Base-by-base conservation (phyloP, 768 basidiomycete species). In the Tulasnella sp. region DNA sequence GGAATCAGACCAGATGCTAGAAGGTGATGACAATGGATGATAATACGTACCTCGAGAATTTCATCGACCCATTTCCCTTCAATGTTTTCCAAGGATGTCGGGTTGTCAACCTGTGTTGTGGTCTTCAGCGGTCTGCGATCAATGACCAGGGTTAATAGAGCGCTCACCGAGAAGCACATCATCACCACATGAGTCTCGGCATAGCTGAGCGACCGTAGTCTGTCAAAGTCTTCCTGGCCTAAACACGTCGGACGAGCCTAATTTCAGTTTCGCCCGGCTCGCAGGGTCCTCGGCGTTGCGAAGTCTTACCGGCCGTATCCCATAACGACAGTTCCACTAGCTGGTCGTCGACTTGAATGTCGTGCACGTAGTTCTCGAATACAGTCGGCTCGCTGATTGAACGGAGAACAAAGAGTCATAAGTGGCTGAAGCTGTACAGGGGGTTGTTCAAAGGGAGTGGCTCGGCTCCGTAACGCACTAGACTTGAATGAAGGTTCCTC, bases 1-100 rank as follows among this genome's bases (percentile, higher is more conserved):
- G 7, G 18, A 44, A 56, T 62, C 34, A 52, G 48, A 42, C 10
- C 39, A 24, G 52, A 18, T 16, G 27, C 62, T 8, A 56, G 39
- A 38, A 31, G 7, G 46, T 27, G n/a, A 52, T 40, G 27, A 62
- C 56, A 31, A 34, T 36, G 34, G 39, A 36, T 21, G 31, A 56
- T 10, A 24, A 44, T 24, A 34, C 81, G 38, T 68, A 81, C 81
- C 74, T 82, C 83, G n/a, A 81, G 84, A 46, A 98, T 93, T 84
- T 98, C 96, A 72, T 96, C 93, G 78, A 98, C 88, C 96, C 97
- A 98, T 95, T 97, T 99, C 31, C 91, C 88, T 84, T 97, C 96
- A n/a, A 98, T 92, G 83, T 99, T 99, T 83, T 98, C 97, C 81
- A 99, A 86, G 39, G 96, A 98, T n/a, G 90, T 90, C 12, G 97